Base-by-base conservation (phyloP, 345 rosid species). In the Eucalyptus curtisii region DNA sequence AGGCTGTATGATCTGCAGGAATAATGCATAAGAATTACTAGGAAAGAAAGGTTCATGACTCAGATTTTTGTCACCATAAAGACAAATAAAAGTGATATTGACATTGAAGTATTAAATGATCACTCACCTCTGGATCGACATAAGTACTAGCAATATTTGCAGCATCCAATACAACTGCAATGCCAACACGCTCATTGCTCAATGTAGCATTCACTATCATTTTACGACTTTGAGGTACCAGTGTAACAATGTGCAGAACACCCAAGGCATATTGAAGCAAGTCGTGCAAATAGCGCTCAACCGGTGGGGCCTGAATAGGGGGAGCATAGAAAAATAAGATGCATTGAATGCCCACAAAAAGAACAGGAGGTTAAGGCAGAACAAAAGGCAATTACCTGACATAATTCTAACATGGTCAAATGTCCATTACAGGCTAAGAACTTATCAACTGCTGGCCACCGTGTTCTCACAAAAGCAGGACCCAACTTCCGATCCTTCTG, bases 401-500 rank as follows among this genome's bases (percentile, higher is more conserved):
- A 98, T 91, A 98, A 91, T 90, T 98, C 99, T 89, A 98, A 91
- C 98, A 97, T 92, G 86, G 96, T 98, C 90, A 94, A 91, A 93
- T 98, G 99, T 89, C 99, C 99, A 89, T 94, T 94, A 89, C 91
- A 93, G 87, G 92, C 88, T 89, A 97, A 91, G 90, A 98, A 97
- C 85, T 93, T 95, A 86, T 97, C 97, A 89, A 98, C 95, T 86
- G 96, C 96, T 88, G 95, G 96, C 98, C 99, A 98, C 14, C 94
- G 97, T 86, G 96, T 92, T 93, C 95, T 95, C 92, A 95, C 99
- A 93, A 98, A 96, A 86, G 96, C 94, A 87, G 96, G 97, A 89
- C 99, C 99, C 90, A 98, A 93, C 92, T 96, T 98, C 90, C 99
- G 93, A 86, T 98, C 99, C 95, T 97, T 96, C 89, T 98, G 99